Evolutionary conservation across 805 yeast genomes (phyloP).

Genomic region (Candida railenensis): DNA sequence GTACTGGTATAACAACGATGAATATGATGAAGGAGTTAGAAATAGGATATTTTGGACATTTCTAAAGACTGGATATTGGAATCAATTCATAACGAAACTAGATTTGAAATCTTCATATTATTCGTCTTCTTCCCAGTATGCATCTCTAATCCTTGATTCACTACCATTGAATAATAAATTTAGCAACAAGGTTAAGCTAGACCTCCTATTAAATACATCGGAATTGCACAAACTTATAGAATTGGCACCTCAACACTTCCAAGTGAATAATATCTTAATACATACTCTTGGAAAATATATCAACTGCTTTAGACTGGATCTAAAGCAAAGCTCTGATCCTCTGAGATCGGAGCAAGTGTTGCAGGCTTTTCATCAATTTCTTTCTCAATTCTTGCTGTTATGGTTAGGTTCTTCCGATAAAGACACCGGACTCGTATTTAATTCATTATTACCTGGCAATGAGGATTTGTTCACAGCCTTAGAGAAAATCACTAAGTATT

Average conservation of each 20-base stretch:
- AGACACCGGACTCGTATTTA: constrained; percentile 18
- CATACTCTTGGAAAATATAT: constrained; percentile 15
- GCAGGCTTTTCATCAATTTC: neutral
- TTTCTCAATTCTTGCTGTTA: constrained; percentile 1
- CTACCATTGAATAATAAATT: constrained; percentile 7
- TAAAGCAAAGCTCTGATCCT: neutral
- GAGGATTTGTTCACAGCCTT: constrained; percentile 22
- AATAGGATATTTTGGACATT: constrained; percentile 1
- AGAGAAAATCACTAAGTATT: neutral
- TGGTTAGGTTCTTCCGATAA: constrained; percentile 19
- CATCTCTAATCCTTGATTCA: constrained; percentile 15
- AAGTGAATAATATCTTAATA: constrained; percentile 19
- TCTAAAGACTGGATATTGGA: neutral
- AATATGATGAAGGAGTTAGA: neutral
- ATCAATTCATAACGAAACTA: neutral
- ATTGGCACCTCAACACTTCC: constrained; percentile 17
- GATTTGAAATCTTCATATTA: neutral
- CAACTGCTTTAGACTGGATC: neutral
- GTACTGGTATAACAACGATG: constrained; percentile 20
- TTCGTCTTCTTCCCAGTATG: constrained; percentile 24
- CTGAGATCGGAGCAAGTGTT: neutral
- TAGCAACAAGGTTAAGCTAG: neutral
- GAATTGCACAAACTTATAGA: constrained; percentile 14
- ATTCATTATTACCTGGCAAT: constrained; percentile 26
- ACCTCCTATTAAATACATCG: constrained; percentile 10